These are phyloP conservation scores for Backusella mclennaniae DNA, from an alignment of 192 early-diverging fungal genomes.

Conservation along the genomic window DNA sequence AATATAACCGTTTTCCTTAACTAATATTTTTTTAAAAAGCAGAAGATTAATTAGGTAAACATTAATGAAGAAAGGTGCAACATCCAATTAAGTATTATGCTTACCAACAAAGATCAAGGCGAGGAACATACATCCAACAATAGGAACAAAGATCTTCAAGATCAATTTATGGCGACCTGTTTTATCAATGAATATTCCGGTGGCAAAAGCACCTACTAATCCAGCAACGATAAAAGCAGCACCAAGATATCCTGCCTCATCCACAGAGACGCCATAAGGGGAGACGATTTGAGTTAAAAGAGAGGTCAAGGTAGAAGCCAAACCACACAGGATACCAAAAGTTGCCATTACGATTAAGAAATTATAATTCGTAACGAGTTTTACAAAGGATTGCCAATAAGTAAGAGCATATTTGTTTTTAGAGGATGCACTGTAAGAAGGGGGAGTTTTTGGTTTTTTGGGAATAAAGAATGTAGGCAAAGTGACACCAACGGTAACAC, in stretches of 20 bases:
- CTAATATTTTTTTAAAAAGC: conserved; percentile 1
- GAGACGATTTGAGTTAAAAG: conserved; percentile 45
- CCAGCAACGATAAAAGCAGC: conserved; percentile 57
- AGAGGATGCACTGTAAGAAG: conserved; percentile 43
- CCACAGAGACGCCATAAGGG: conserved; percentile 43
- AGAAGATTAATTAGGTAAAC: not conserved
- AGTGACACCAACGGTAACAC: conserved; percentile 38
- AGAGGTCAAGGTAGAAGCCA: conserved; percentile 48
- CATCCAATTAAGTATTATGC: not conserved
- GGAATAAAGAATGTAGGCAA: conserved; percentile 46
- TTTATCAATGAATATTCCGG: conserved; percentile 51
- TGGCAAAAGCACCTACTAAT: conserved; percentile 51
- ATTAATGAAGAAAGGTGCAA: not conserved
- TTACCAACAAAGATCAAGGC: conserved; percentile 46
- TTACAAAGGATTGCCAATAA: conserved; percentile 37
- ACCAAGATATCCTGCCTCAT: conserved; percentile 55
- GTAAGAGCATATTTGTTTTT: conserved; percentile 30
- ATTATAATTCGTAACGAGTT: conserved; percentile 40
- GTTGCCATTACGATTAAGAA: conserved; percentile 47
- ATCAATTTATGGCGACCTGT: conserved; percentile 52
- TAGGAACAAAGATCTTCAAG: conserved; percentile 42
- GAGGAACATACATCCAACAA: conserved; percentile 44
- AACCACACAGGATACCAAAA: conserved; percentile 50
- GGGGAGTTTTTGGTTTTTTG: conserved; percentile 46
- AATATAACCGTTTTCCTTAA: conserved; percentile 15